Conservation (phyloP, 495 filamentous ascomycete genomes). For the Aspergillus taichungensis region DNA sequence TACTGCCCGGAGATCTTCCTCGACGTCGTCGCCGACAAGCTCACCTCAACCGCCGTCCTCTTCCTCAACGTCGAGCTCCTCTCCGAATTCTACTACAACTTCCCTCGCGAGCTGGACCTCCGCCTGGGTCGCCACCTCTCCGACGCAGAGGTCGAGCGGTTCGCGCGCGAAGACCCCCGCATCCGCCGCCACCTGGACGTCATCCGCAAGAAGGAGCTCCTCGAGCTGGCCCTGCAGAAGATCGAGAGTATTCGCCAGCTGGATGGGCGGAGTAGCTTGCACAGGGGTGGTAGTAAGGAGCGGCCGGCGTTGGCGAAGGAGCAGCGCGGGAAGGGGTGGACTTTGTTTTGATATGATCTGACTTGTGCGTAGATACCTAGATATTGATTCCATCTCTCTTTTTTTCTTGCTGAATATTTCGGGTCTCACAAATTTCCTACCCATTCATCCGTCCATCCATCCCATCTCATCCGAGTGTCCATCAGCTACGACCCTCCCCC, state of each 20-base stretch:
- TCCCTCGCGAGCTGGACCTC: constrained; percentile 84
- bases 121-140: constrained; percentile 77
- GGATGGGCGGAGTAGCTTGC: constrained; percentile 41
- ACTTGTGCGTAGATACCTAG: no score
- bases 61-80: constrained; percentile 97
- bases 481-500: no score
- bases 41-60: constrained; percentile 87
- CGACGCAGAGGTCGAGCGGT: constrained; percentile 71
- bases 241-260: constrained; percentile 80
- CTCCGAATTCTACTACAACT: constrained; percentile 94
- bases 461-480: no score
- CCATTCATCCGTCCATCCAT: no score
- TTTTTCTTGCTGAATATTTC: constrained; percentile 1
- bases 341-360: constrained; percentile 23
- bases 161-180: constrained; percentile 87
- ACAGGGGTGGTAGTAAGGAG: constrained; percentile 22
- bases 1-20: constrained; percentile 96
- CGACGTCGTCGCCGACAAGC: constrained; percentile 90
- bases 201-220: constrained; percentile 80
- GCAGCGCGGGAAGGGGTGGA: constrained; percentile 28
- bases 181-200: constrained; percentile 83
- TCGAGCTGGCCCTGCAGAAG: constrained; percentile 88
- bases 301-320: constrained; percentile 21
- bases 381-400: not conserved
- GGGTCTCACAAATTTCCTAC: no score